These are phyloP conservation scores for Chaetomium olivaceum DNA, from an alignment of 2,329 filamentous ascomycete species.

Conservation along the genomic window DNA sequence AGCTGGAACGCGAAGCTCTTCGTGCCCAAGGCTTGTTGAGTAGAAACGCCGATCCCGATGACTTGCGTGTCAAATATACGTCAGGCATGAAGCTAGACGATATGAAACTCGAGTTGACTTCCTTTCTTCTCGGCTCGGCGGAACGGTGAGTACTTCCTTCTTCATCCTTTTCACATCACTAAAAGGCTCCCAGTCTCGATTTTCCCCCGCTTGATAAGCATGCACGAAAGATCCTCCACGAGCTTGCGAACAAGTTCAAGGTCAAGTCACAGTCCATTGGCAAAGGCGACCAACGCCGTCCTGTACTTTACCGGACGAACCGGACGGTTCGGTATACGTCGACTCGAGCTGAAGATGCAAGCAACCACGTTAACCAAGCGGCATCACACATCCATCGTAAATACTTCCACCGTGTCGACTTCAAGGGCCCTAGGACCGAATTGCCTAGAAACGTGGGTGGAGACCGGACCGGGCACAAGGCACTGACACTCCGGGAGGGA, in stretches of 20 bases:
- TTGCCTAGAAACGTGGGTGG: slow-evolving; percentile 27
- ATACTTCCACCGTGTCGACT: slow-evolving; percentile 58
- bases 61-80: slow-evolving; percentile 70
- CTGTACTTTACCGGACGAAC: slow-evolving; percentile 73
- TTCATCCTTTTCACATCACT: not conserved
- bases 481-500: slow-evolving; percentile 71
- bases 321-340: slow-evolving; percentile 64
- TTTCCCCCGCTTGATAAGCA: slow-evolving; percentile 83
- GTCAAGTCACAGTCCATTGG: slow-evolving; percentile 85
- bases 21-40: slow-evolving; percentile 67
- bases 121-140: slow-evolving; percentile 65
- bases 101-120: slow-evolving; percentile 69
- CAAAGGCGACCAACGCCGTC: slow-evolving; percentile 69
- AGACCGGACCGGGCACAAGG: slow-evolving; percentile 38
- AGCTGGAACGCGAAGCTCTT: slow-evolving; percentile 68
- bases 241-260: slow-evolving; percentile 71
- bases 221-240: slow-evolving; percentile 76
- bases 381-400: slow-evolving; percentile 51
- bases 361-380: slow-evolving; percentile 52
- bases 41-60: slow-evolving; percentile 54
- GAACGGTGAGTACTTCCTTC: slow-evolving; percentile 53
- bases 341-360: slow-evolving; percentile 50
- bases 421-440: slow-evolving; percentile 34
- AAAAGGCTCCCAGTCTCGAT: slow-evolving; percentile 54
- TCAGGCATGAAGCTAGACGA: slow-evolving; percentile 70